Evolutionary conservation across 495 filamentous ascomycete species (phyloP), one percentile per base, ranked within the genome.

Genomic region (Annulohypoxylon stygium): DNA sequence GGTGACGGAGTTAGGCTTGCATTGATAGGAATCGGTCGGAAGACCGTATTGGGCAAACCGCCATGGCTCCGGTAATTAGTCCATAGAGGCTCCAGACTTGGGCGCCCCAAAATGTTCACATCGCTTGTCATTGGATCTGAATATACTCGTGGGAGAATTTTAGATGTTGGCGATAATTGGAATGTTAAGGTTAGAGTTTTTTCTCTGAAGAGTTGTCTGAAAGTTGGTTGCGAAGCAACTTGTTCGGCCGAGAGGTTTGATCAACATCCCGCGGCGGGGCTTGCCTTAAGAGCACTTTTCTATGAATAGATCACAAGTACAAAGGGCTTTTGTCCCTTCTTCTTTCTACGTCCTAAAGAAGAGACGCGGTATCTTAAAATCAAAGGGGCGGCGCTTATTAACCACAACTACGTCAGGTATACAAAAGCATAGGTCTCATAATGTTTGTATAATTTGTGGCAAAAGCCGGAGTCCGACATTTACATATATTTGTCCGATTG

Each of bases 41-140:
- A 63, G 33, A 68, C 34, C 0, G 74, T 62, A 25, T 61, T 67
- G 14, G 76, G 47, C 10, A 63, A 36, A n/a, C 37, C 63, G 39
- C 67, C 62, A 12, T 69, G 58, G 34, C 69, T 63, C 16, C 64
- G 67, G 50, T 80, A 69, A 58, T 64, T 71, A 16, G 79, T 81
- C 78, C 78, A 81, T 60, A 83, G 58, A 7, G 83, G 82, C 48
- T 80, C 73, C 41, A 86, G 77, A 67, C 69, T 75, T 12, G 80
- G 81, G 3, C 81, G 81, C 14, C 70, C 57, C 60, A 72, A 58
- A 34, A 36, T 43, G 25, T 77, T 75, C 34, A 74, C 72, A 71
- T 74, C 63, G 53, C 53, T 75, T 61, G 72, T 74, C 75, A 78
- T 78, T 59, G 61, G 47, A 11, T 55, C 61, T 9, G 4, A 47